Conservation (phyloP, 2,329 filamentous ascomycete genomes). For the Scedosporium minutisporum region DNA sequence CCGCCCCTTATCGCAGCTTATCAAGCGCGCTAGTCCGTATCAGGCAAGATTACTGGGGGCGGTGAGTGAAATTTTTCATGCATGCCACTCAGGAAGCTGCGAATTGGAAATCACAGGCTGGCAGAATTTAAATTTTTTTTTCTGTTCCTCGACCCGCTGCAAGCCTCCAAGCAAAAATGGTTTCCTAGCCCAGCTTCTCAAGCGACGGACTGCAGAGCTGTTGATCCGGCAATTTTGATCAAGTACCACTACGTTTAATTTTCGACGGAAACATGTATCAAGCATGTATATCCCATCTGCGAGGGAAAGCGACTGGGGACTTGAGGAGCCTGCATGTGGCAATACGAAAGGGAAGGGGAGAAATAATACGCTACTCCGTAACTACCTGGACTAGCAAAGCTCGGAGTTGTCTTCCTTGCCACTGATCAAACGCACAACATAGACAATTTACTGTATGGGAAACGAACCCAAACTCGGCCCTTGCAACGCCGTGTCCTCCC, state of each 20-base stretch:
- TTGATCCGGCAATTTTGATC: no score
- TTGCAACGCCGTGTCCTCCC: background rate
- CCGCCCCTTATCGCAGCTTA: conserved; percentile 4
- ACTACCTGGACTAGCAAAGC: background rate
- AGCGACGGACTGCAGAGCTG: no score
- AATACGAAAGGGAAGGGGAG: no score
- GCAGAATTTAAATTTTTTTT: conserved; percentile 1
- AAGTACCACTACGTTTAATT: no score
- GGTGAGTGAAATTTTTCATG: conserved; percentile 2
- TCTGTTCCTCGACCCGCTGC: background rate
- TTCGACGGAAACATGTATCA: no score
- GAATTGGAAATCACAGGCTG: background rate
- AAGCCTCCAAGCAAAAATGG: background rate
- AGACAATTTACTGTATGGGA: background rate
- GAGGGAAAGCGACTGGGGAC: no score
- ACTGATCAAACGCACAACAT: conserved; percentile 1
- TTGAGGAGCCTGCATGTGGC: no score
- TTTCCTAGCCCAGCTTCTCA: no score
- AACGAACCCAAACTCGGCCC: background rate
- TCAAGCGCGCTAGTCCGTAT: background rate
- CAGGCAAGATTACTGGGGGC: conserved; percentile 3
- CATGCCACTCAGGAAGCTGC: background rate
- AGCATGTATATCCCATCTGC: no score
- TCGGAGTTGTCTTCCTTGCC: background rate
- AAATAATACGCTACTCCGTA: background rate